These are phyloP conservation scores for Litchi chinensis DNA, from an alignment of 345 rosid species.

Conservation along the genomic window DNA sequence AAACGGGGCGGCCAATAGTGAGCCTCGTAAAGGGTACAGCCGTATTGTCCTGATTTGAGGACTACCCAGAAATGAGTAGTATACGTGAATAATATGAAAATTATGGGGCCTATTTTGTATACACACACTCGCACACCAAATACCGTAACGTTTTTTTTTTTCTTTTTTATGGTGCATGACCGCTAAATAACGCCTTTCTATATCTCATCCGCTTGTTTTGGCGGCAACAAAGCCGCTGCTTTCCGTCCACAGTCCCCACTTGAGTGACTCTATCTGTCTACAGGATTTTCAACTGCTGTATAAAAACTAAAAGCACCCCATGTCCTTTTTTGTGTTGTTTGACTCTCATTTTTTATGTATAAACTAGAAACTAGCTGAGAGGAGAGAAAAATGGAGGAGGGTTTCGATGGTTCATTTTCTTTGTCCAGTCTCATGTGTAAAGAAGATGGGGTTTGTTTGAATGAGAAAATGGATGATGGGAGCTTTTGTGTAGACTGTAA, in stretches of 20 bases:
- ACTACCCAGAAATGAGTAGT: background rate
- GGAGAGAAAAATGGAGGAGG: slow-evolving; percentile 41
- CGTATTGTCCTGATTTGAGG: slow-evolving; percentile 16
- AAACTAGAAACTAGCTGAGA: slow-evolving; percentile 14
- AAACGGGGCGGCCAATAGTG: slow-evolving; percentile 5
- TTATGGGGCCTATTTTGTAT: too few relatives aligned
- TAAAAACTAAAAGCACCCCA: slow-evolving; percentile 26
- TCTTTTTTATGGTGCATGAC: slow-evolving; percentile 27
- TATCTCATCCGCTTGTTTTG: slow-evolving; percentile 69
- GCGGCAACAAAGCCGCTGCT: slow-evolving; percentile 77
- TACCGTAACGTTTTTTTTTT: too few relatives aligned
- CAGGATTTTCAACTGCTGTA: slow-evolving; percentile 25
- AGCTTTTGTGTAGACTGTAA: background rate
- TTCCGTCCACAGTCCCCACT: slow-evolving; percentile 18
- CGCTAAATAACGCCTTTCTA: slow-evolving; percentile 51
- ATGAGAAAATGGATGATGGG: slow-evolving; percentile 30
- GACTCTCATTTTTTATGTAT: slow-evolving; percentile 18
- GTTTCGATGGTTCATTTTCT: slow-evolving; percentile 32
- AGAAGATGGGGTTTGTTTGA: slow-evolving; percentile 49
- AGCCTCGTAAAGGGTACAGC: background rate
- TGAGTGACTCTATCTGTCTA: slow-evolving; percentile 12
- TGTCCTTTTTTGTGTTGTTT: slow-evolving; percentile 30
- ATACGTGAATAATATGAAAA: background rate
- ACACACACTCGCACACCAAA: too few relatives aligned
- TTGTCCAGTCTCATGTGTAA: slow-evolving; percentile 56